Evolutionary conservation across 2,329 filamentous ascomycete genomes (phyloP).

Genomic region (Diaporthe amygdali): DNA sequence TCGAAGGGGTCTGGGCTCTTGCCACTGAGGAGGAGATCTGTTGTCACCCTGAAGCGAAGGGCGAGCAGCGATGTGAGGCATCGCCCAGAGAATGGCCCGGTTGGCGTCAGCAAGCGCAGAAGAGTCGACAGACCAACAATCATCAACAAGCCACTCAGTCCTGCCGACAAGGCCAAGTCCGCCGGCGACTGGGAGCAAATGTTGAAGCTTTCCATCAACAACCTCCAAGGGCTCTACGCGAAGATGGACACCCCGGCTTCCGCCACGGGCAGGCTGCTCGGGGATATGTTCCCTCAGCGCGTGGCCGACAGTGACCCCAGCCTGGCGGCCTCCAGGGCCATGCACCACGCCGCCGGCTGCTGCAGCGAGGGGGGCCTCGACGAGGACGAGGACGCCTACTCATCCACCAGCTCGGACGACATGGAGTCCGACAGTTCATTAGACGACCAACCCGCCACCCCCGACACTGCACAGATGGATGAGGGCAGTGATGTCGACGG

Average conservation of each 20-base stretch:
- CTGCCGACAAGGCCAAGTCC: not conserved
- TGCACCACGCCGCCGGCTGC: conserved; percentile 22
- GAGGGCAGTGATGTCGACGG: conserved; percentile 15
- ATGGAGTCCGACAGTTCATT: conserved; percentile 13
- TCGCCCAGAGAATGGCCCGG: not conserved
- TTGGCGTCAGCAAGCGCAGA: conserved; percentile 1
- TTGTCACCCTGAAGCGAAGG: conserved; percentile 14
- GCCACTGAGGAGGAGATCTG: conserved; percentile 16
- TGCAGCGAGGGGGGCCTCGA: not conserved
- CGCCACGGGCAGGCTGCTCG: not conserved
- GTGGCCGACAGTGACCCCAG: conserved; percentile 3
- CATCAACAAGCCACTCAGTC: conserved; percentile 9
- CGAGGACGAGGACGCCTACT: conserved; percentile 15
- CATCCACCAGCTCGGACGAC: conserved; percentile 14
- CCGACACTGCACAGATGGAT: conserved; percentile 10
- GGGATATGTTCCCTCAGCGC: not conserved
- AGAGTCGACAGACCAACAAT: conserved; percentile 7
- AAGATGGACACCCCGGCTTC: not conserved
- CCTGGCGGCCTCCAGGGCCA: conserved; percentile 18
- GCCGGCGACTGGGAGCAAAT: conserved; percentile 20
- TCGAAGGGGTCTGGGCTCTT: conserved; percentile 3
- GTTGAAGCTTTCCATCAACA: conserved; percentile 10
- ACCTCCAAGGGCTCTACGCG: conserved; percentile 17
- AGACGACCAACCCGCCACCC: conserved; percentile 18
- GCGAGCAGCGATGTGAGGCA: conserved; percentile 1